Percentiles rank a stretch among this genome's conserved stretches.
These are phyloP conservation scores for Apophysomyces ossiformis DNA, from an alignment of 371 early-diverging fungal genomes.

Conservation along the genomic window DNA sequence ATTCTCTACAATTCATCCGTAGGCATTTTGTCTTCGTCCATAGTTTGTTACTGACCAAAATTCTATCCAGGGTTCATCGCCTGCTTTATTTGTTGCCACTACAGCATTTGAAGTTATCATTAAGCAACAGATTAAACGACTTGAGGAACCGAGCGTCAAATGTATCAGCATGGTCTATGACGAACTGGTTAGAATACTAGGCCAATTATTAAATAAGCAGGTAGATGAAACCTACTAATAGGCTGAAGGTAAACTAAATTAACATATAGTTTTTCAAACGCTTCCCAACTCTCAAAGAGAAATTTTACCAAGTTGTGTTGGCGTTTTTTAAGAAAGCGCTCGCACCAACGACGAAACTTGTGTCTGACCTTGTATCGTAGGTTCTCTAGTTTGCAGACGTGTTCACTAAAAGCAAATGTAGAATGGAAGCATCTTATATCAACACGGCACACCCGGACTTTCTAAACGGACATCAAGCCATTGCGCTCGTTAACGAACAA, in stretches of 20 bases:
- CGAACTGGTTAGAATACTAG: conserved; percentile 93
- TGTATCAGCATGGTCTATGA: conserved; percentile 95
- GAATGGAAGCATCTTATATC: conserved; percentile 94
- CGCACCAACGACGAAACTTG: conserved; percentile 93
- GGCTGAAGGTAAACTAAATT: not conserved
- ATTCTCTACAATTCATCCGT: conserved; percentile 97
- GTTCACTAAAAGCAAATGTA: conserved; percentile 20
- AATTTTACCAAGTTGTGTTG: conserved; percentile 89
- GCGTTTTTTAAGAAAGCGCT: conserved; percentile 89
- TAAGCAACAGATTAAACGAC: conserved; percentile 95
- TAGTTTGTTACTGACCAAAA: not conserved
- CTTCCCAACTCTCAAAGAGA: conserved; percentile 92
- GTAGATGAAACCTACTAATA: conserved; percentile 33
- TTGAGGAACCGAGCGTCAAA: conserved; percentile 96
- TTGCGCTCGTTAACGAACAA: conserved; percentile 90
- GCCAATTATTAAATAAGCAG: conserved; percentile 88
- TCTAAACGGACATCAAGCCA: conserved; percentile 93
- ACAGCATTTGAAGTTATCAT: conserved; percentile 98
- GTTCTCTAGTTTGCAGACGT: conserved; percentile 19
- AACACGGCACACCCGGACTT: conserved; percentile 99
- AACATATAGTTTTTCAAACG: conserved; percentile 78
- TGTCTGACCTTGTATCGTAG: conserved; percentile 85
- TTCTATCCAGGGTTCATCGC: conserved; percentile 81
- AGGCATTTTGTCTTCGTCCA: conserved; percentile 20
- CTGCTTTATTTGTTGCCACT: conserved; percentile 96